Percentiles rank a stretch among this genome's conserved stretches.
phyloP scores from a whole-genome alignment of 495 filamentous ascomycete species.

The Opeltia flavorubescens region DNA sequence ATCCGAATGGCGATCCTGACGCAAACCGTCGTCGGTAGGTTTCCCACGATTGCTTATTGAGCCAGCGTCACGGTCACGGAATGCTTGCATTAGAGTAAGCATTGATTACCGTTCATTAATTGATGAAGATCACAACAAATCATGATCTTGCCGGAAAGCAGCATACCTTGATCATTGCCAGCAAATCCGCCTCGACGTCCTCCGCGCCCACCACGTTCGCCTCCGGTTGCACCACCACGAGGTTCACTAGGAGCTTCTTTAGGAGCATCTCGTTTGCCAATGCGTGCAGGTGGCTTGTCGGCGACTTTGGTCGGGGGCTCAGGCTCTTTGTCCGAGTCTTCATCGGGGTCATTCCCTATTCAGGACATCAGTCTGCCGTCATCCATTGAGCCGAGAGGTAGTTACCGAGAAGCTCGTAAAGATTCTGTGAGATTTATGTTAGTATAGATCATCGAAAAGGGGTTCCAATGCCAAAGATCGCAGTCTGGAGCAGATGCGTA shows the following conservation, averaged over 20 bases:
- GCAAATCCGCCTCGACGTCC: slow-evolving; percentile 38
- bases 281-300: slow-evolving; percentile 66
- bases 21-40: slow-evolving; percentile 53
- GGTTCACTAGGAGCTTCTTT: slow-evolving; percentile 45
- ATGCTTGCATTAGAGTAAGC: slow-evolving; percentile 40
- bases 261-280: slow-evolving; percentile 80
- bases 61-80: slow-evolving; percentile 81
- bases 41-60: slow-evolving; percentile 69
- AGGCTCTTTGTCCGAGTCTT: slow-evolving; percentile 63
- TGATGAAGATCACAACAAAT: slow-evolving; percentile 11
- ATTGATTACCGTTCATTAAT: slow-evolving; percentile 4
- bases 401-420: slow-evolving; percentile 80
- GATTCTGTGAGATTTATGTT: slow-evolving; percentile 40
- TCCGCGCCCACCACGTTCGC: slow-evolving; percentile 36
- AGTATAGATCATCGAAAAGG: not conserved
- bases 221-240: slow-evolving; percentile 28
- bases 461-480: not conserved
- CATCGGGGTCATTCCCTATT: slow-evolving; percentile 77
- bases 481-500: not conserved
- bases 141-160: slow-evolving; percentile 16
- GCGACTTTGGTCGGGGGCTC: slow-evolving; percentile 69
- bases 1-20: slow-evolving; percentile 31
- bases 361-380: slow-evolving; percentile 13
- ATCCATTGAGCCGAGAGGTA: slow-evolving; percentile 20
- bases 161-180: slow-evolving; percentile 71